A percentile compares a stretch with the other conserved stretches of the same genome.
Conservation (phyloP, 139 green algal genomes). For the Chlorella ohadii region DNA sequence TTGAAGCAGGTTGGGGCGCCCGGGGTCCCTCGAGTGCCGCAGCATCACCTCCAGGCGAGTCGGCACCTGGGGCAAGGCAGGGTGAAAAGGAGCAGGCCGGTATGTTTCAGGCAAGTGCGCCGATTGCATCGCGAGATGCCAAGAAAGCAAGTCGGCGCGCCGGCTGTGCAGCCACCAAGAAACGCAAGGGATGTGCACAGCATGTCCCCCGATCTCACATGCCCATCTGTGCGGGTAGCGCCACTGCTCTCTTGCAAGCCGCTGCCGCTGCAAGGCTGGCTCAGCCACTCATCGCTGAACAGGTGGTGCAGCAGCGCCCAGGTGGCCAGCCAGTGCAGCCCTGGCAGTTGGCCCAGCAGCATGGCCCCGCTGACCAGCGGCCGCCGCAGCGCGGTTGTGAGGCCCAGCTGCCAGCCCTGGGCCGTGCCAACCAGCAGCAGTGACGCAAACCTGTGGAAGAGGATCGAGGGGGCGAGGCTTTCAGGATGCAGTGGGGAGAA, state of each 20-base stretch:
- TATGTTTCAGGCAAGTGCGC: too few relatives aligned
- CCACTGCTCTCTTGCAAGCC: too few relatives aligned
- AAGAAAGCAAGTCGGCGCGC: too few relatives aligned
- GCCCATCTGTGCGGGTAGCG: too few relatives aligned
- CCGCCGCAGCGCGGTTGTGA: too few relatives aligned
- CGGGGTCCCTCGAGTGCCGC: background rate
- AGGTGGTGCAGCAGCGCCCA: background rate
- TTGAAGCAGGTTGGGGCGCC: background rate
- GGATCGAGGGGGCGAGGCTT: too few relatives aligned
- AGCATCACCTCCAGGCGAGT: background rate
- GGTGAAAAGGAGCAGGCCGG: background rate
- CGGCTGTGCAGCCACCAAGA: too few relatives aligned
- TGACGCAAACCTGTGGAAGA: background rate
- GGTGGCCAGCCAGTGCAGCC: background rate
- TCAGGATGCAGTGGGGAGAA: too few relatives aligned
- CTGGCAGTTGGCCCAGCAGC: background rate
- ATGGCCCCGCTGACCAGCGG: background rate
- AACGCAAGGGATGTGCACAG: too few relatives aligned
- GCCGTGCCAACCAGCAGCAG: background rate
- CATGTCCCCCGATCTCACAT: background rate
- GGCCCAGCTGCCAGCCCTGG: background rate
- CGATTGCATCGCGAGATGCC: too few relatives aligned
- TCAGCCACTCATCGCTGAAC: background rate
- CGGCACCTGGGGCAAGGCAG: background rate
- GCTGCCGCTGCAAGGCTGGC: too few relatives aligned